These are phyloP conservation scores for Phialemoniopsis sp. DNA, from an alignment of 2,329 filamentous ascomycete species.

Conservation along the genomic window DNA sequence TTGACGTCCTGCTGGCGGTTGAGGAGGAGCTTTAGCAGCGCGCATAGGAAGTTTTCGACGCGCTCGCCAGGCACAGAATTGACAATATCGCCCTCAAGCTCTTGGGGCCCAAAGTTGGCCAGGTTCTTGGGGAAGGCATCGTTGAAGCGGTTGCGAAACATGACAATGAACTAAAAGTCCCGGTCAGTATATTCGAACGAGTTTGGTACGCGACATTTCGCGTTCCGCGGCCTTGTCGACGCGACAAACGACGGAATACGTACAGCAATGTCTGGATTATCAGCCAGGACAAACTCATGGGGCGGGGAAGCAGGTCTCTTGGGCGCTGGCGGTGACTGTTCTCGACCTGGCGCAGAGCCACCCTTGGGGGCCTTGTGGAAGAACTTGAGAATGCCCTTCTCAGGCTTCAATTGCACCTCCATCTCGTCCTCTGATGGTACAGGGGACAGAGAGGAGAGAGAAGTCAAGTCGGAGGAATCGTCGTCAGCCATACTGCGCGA, in stretches of 20 bases:
- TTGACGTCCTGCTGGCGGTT: constrained; percentile 99
- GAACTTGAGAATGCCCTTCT: constrained; percentile 63
- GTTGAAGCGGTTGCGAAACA: constrained; percentile 92
- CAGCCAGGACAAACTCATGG: constrained; percentile 84
- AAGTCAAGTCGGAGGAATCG: constrained; percentile 61
- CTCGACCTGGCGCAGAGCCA: constrained; percentile 40
- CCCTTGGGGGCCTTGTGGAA: constrained; percentile 54
- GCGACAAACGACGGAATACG: constrained; percentile 43
- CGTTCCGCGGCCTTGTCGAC: constrained; percentile 37
- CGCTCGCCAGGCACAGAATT: constrained; percentile 77
- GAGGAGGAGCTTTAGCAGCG: constrained; percentile 78
- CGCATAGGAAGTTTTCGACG: constrained; percentile 84
- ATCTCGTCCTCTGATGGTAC: constrained; percentile 48
- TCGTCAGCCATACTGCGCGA: constrained; percentile 49
- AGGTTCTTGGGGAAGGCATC: constrained; percentile 86
- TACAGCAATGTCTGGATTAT: constrained; percentile 90
- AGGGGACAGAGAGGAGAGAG: constrained; percentile 38
- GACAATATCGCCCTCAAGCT: constrained; percentile 82
- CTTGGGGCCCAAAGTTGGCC: constrained; percentile 88
- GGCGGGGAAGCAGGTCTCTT: constrained; percentile 78
- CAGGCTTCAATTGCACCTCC: constrained; percentile 44
- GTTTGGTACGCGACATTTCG: constrained; percentile 44
- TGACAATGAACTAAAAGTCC: constrained; percentile 79
- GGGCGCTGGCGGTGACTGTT: constrained; percentile 61
- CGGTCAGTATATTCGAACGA: constrained; percentile 22